A percentile compares a stretch with the other conserved stretches of the same genome.
Conservation (phyloP, 805 yeast genomes). For the Pichia membranifaciens region DNA sequence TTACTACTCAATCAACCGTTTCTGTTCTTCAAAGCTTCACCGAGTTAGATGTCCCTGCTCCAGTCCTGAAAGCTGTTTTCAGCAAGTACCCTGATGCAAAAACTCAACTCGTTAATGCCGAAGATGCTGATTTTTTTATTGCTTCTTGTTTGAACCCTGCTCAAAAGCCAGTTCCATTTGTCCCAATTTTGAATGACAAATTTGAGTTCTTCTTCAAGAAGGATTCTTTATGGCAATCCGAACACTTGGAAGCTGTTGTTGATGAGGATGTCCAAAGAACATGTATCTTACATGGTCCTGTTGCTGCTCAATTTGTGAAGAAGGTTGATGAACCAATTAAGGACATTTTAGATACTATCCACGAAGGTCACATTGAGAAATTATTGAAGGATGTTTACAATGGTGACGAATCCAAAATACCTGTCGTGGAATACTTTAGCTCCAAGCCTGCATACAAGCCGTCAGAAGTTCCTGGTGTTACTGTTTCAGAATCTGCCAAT, state of each 20-base stretch:
- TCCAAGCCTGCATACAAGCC: slow-evolving; percentile 47
- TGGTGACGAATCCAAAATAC: slow-evolving; percentile 67
- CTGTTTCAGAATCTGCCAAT: slow-evolving; percentile 26
- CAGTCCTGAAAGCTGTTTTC: slow-evolving; percentile 54
- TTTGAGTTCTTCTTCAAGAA: slow-evolving; percentile 96
- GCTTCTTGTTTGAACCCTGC: slow-evolving; percentile 72
- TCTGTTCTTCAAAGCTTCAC: slow-evolving; percentile 72
- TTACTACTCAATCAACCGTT: slow-evolving; percentile 49
- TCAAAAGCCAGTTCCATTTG: slow-evolving; percentile 97
- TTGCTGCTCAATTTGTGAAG: slow-evolving; percentile 88
- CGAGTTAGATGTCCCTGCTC: slow-evolving; percentile 64
- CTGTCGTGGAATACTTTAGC: slow-evolving; percentile 86
- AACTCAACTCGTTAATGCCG: slow-evolving; percentile 83
- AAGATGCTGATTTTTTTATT: slow-evolving; percentile 91
- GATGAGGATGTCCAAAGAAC: slow-evolving; percentile 96
- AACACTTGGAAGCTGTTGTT: slow-evolving; percentile 91
- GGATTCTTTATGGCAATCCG: slow-evolving; percentile 98
- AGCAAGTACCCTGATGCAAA: slow-evolving; percentile 66
- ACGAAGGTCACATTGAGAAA: slow-evolving; percentile 78
- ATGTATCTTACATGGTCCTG: slow-evolving; percentile 98
- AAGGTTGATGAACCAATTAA: slow-evolving; percentile 89
- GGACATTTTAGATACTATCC: slow-evolving; percentile 81
- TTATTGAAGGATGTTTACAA: slow-evolving; percentile 64
- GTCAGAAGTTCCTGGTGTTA: slow-evolving; percentile 34
- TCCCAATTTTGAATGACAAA: slow-evolving; percentile 90